Evolutionary conservation across 116 monocot species (phyloP).

Genomic region (Cymodocea nodosa): DNA sequence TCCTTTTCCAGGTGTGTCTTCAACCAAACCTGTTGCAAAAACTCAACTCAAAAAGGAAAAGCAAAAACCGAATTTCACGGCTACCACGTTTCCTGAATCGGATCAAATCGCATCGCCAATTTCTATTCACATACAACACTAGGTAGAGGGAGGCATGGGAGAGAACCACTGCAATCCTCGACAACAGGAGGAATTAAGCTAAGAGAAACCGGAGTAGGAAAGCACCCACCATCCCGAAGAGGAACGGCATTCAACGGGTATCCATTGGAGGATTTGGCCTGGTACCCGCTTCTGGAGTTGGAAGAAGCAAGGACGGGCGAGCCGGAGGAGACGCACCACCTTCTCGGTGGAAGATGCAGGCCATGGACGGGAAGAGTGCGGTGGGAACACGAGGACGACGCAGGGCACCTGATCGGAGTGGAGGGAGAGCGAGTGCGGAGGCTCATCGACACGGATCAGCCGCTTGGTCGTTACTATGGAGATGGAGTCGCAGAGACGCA

Average conservation of each 20-base stretch:
- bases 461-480: no score
- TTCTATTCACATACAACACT: no score
- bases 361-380: not conserved
- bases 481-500: no score
- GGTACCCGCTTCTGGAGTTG: conserved; percentile 3
- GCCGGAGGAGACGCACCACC: not conserved
- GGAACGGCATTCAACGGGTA: conserved; percentile 20
- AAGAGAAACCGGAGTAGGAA: not conserved
- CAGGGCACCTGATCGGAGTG: not conserved
- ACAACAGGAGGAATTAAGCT: not conserved
- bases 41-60: no score
- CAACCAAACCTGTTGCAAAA: conserved; percentile 16
- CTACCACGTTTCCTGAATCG: no score
- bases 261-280: conserved; percentile 30
- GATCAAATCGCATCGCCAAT: no score
- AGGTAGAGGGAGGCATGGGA: no score
- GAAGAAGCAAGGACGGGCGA: not conserved
- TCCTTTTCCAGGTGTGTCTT: conserved; percentile 13
- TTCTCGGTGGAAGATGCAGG: not conserved
- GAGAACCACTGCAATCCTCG: not conserved
- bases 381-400: not conserved
- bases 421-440: not conserved
- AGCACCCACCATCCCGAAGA: conserved; percentile 20
- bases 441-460: not conserved
- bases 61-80: no score